These are phyloP conservation scores for Vigna trinervia DNA, from an alignment of 306 rosid genomes.

Conservation along the genomic window DNA sequence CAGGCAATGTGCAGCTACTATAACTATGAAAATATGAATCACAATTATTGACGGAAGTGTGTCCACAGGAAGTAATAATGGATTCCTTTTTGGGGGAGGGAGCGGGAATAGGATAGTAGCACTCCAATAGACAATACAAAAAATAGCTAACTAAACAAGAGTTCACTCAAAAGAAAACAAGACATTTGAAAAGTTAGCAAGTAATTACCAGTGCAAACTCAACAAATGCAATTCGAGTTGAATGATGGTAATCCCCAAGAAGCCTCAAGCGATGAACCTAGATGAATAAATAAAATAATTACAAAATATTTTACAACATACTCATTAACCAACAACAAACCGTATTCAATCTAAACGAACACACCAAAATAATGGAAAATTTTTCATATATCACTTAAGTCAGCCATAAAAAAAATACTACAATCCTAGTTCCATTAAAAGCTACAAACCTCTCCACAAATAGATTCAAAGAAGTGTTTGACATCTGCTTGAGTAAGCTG, in stretches of 20 bases:
- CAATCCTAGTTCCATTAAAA: conserved; percentile 26
- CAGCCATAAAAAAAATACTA: conserved; percentile 32
- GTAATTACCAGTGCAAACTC: conserved; percentile 80
- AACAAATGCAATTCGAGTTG: conserved; percentile 96
- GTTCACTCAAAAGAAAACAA: conserved; percentile 26
- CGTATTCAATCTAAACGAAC: conserved; percentile 56
- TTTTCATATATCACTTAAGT: conserved; percentile 33
- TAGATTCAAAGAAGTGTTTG: conserved; percentile 84
- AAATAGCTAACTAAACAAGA: conserved; percentile 10
- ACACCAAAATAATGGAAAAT: conserved; percentile 27
- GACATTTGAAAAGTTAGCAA: conserved; percentile 9
- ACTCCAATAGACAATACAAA: neutral
- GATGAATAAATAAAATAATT: conserved; percentile 35
- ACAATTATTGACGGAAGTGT: neutral
- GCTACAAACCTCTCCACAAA: conserved; percentile 94
- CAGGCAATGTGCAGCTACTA: conserved; percentile 1
- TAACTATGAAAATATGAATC: neutral
- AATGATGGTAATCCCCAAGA: conserved; percentile 94
- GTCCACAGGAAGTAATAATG: conserved; percentile 6
- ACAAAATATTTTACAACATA: conserved; percentile 29
- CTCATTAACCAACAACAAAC: conserved; percentile 26
- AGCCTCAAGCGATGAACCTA: conserved; percentile 98
- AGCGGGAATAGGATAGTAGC: neutral
- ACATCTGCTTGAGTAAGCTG: conserved; percentile 96
- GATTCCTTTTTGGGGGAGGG: neutral